Base-by-base conservation (phyloP, 108 stramenopile species). In the Skeletonema grethae region DNA sequence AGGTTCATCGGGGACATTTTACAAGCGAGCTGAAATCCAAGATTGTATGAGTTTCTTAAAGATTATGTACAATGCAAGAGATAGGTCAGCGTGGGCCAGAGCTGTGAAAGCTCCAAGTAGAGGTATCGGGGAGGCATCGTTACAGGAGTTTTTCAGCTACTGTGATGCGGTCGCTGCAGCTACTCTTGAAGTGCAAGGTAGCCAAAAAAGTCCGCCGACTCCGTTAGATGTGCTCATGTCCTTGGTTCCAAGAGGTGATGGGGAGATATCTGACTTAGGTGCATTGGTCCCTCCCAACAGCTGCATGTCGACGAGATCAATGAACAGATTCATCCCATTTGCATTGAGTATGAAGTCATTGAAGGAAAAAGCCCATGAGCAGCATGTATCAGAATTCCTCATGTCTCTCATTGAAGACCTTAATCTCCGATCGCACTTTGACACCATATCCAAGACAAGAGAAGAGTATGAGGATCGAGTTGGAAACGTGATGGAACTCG, bases 31-130 rank as follows among this genome's bases (percentile, higher is more conserved):
- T 30, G 92, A 93, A 64, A 85, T 93, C 38, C 87, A 88, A 61
- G 92, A 90, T 64, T 87, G 88, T 69, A 70, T 93, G 34, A 89
- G 87, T 63, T 93, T 90, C 66, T 61, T 93, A 20, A 82, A 87
- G 31, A 85, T 88, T 69, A 70, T 93, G 41, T 69, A 85, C 80
- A 93, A 90, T 62, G 82, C 87, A 2, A 84, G 85, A 7, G 90
- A 93, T 67, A 64, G 85, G 60, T 75, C 77, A 13, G 78, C 92
- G 4, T 89, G 90, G 87, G 30, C 86, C 15, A 79, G 92, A 43
- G 85, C 88, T 34, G 69, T 90, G 36, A 86, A 88, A 65, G 88
- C 92, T 36, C 92, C 92, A 9, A 83, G 75, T 30, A 63, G 83
- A 38, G 92, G 92, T 9, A 82, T 93, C 29, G 92, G 92, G 30